Conservation (phyloP, 2,329 filamentous ascomycete genomes). For the Scortechinia acanthostroma region DNA sequence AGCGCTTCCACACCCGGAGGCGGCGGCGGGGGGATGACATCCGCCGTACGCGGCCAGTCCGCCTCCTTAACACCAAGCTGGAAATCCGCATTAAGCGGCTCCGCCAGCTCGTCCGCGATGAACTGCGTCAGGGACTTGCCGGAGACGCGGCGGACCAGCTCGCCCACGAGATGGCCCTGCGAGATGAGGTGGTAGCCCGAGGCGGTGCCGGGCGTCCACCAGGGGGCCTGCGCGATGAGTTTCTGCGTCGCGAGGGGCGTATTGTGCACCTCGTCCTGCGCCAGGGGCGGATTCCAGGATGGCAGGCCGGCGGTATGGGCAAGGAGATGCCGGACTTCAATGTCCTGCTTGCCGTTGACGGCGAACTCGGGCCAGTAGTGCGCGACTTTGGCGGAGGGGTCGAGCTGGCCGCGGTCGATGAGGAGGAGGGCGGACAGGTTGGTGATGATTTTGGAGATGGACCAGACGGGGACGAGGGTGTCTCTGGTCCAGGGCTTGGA, state of each 20-base stretch:
- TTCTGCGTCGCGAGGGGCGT: constrained; percentile 13
- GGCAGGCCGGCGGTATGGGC: constrained; percentile 27
- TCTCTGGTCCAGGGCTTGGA: constrained; percentile 25
- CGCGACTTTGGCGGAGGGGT: constrained; percentile 23
- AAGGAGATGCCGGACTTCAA: constrained; percentile 28
- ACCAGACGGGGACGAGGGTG: constrained; percentile 30
- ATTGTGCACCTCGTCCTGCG: constrained; percentile 21
- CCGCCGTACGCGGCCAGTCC: constrained; percentile 28
- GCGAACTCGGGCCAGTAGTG: constrained; percentile 37
- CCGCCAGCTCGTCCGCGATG: constrained; percentile 28
- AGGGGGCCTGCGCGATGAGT: constrained; percentile 29
- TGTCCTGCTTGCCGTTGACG: constrained; percentile 26
- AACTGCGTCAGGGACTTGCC: constrained; percentile 33
- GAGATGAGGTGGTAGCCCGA: constrained; percentile 30
- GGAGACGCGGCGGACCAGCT: constrained; percentile 27
- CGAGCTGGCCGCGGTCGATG: constrained; percentile 25
- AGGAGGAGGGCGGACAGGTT: constrained; percentile 26
- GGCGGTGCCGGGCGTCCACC: constrained; percentile 32
- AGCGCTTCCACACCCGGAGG: constrained; percentile 8
- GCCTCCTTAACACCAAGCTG: constrained; percentile 30
- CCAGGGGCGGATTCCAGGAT: constrained; percentile 19
- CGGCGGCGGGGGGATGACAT: constrained; percentile 15
- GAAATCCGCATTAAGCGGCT: constrained; percentile 34
- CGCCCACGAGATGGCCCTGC: constrained; percentile 31
- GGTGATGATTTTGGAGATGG: constrained; percentile 26